Evolutionary conservation across 2,329 filamentous ascomycete species (phyloP), one percentile per base, ranked within the genome.

Genomic region (Aspergillus sp.): DNA sequence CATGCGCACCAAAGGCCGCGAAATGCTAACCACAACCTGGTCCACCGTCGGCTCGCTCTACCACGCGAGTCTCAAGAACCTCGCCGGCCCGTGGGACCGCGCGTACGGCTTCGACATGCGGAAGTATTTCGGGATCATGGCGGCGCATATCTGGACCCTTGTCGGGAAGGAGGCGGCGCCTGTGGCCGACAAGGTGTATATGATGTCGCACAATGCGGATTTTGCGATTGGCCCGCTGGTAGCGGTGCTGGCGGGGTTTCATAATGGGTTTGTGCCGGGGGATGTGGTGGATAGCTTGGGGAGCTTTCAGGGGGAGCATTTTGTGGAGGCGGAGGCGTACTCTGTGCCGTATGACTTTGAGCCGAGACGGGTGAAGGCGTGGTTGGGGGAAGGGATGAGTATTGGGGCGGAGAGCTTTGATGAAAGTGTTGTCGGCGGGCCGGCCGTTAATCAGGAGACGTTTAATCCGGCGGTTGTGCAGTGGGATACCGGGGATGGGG

Each of bases 21-120:
- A 4, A 73, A 76, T 47, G 82, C 81, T 0, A 60, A 82, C 24
- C 82, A 86, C 77, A 69, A 74, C 10, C 65, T 86, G 82, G 73
- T 80, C 85, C 49, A 78, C 82, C 1, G 74, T 49, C 26, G 38
- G 40, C 7, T 16, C 44, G 3, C 16, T 49, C 13, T 49, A 49
- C 22, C 47, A 49, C 33, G 47, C 40, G 17, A 11, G 77, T 2
- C 65, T 86, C 68, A 79, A 76, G 57, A 86, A 86, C 54, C 75
- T 85, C 45, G 83, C 83, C 2, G 84, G 83, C 0, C 84, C 84
- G 0, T 86, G 83, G 83, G 84, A 86, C 64, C 77, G 84, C 0
- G 73, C 78, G 0, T 86, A 86, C 55, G 82, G 82, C 0, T 85
- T 79, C 52, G 82, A 86, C 53, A 84, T 86, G 82, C 84, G 83